Evolutionary conservation across 2,329 filamentous ascomycete genomes (phyloP).

Genomic region (Rhynchosporium agropyri): DNA sequence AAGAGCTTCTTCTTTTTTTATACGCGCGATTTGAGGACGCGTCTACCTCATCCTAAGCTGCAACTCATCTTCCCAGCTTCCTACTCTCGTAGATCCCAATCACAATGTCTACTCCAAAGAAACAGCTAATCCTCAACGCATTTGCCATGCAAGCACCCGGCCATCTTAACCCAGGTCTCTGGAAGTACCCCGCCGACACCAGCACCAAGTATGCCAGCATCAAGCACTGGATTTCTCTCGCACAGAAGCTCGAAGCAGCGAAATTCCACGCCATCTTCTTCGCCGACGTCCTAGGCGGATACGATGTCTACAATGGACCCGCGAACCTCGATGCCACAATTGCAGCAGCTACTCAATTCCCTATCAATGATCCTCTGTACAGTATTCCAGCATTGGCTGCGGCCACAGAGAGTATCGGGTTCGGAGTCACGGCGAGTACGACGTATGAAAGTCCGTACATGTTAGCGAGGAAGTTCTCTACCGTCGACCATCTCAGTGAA

Average conservation of each 20-base stretch:
- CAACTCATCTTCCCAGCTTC: neutral
- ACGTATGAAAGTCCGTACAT: conserved; percentile 57
- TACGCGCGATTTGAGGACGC: neutral
- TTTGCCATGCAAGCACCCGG: conserved; percentile 54
- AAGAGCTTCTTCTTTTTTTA: neutral
- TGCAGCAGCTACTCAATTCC: conserved; percentile 67
- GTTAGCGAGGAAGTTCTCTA: conserved; percentile 37
- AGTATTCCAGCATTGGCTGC: conserved; percentile 69
- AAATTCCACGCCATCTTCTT: conserved; percentile 70
- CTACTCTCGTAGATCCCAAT: neutral
- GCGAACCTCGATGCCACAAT: conserved; percentile 62
- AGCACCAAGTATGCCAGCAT: conserved; percentile 63
- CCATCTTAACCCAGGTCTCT: conserved; percentile 59
- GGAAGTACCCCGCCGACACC: conserved; percentile 66
- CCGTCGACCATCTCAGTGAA: conserved; percentile 51
- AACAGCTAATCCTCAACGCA: conserved; percentile 53
- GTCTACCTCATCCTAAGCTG: neutral
- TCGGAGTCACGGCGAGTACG: conserved; percentile 68
- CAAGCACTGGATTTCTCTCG: conserved; percentile 62
- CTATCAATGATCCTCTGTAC: conserved; percentile 68
- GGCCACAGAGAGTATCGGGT: conserved; percentile 66
- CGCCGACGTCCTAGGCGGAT: conserved; percentile 67
- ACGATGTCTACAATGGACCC: conserved; percentile 69
- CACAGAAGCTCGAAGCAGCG: conserved; percentile 60
- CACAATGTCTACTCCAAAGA: conserved; percentile 39